Evolutionary conservation across 768 basidiomycete species (phyloP).

Genomic region (Tricholoma sp.): DNA sequence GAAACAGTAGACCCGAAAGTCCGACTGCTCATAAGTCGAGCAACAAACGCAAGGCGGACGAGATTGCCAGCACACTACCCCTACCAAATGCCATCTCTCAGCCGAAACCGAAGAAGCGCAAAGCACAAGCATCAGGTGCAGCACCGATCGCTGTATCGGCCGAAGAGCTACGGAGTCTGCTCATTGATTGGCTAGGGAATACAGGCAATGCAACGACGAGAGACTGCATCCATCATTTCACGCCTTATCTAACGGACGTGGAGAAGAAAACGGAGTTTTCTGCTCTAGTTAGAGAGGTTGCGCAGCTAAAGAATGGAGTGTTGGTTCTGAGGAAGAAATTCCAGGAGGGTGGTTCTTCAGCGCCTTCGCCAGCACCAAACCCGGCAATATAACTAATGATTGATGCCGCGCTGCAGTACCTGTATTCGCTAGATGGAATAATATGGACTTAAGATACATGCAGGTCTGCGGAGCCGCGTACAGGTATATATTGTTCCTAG

Average conservation of each 20-base stretch:
- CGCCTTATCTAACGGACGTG: slow-evolving; percentile 64
- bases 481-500: too few species aligned
- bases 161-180: slow-evolving; percentile 59
- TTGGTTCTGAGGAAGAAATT: slow-evolving; percentile 49
- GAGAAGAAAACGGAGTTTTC: slow-evolving; percentile 73
- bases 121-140: slow-evolving; percentile 33
- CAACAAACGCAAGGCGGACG: slow-evolving; percentile 46
- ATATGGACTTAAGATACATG: too few species aligned
- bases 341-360: slow-evolving; percentile 25
- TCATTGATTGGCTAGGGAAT: slow-evolving; percentile 72
- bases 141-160: slow-evolving; percentile 34
- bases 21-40: slow-evolving; percentile 23
- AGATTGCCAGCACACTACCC: slow-evolving; percentile 21
- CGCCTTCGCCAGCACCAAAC: slow-evolving; percentile 28
- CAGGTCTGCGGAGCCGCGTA: too few species aligned
- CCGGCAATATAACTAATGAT: background rate
- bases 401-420: too few species aligned
- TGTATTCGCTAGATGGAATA: too few species aligned
- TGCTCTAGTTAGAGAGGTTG: slow-evolving; percentile 76
- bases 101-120: slow-evolving; percentile 53
- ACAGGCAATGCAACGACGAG: slow-evolving; percentile 68
- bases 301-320: slow-evolving; percentile 61
- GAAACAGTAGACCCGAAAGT: slow-evolving; percentile 26
- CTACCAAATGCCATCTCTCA: slow-evolving; percentile 14
- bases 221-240: slow-evolving; percentile 79